phyloP scores from a whole-genome alignment of 139 green algal species.

The Asterochloris erici region DNA sequence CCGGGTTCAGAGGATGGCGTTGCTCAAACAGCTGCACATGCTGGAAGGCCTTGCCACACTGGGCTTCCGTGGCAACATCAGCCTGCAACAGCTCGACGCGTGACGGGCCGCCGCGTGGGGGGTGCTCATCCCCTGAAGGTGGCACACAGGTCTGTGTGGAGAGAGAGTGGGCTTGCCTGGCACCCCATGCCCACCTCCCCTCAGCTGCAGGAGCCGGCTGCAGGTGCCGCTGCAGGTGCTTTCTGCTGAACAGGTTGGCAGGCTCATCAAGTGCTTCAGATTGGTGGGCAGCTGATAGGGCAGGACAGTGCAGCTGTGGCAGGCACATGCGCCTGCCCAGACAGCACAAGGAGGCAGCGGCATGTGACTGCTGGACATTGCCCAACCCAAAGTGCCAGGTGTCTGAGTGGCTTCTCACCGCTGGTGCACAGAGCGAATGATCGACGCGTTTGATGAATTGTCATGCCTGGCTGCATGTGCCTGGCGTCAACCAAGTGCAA shows the following conservation, averaged over 20 bases:
- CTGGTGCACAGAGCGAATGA: too few species aligned
- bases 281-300: too few species aligned
- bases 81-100: slow-evolving; percentile 2
- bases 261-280: neutral
- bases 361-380: too few species aligned
- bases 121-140: neutral
- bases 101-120: neutral
- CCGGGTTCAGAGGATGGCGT: neutral
- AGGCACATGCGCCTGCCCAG: too few species aligned
- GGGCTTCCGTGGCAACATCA: neutral
- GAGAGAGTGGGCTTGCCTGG: neutral
- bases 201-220: neutral
- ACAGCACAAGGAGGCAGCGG: too few species aligned
- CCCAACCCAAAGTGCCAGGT: too few species aligned
- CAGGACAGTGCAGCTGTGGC: too few species aligned
- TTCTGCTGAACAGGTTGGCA: neutral
- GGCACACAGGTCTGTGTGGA: neutral
- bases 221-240: neutral
- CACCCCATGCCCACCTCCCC: neutral
- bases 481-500: too few species aligned
- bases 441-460: too few species aligned
- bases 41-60: slow-evolving; percentile 2
- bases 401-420: too few species aligned
- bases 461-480: too few species aligned
- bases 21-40: slow-evolving; percentile 1